Evolutionary conservation across 2,329 filamentous ascomycete genomes (phyloP), one percentile per base, ranked within the genome.

Genomic region (Pestalotiopsis sp.): DNA sequence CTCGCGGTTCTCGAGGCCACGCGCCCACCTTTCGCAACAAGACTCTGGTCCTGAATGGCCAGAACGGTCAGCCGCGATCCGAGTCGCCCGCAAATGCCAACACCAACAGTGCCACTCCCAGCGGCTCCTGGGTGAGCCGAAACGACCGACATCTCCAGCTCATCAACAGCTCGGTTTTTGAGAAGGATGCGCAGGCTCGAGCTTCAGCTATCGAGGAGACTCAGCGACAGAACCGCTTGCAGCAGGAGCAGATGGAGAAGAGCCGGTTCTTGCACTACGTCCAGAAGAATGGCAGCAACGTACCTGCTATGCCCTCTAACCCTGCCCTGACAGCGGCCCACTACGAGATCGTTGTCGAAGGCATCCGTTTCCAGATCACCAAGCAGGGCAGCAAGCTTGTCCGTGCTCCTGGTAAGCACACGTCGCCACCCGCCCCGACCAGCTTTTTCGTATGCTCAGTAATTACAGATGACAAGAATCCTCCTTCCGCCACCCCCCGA

Each of bases 321-420:
- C 65, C 75, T 14, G 71, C 76, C 61, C 71, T 75, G 56, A 70
- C 78, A 69, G 70, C 79, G 78, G 77, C 80, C 73, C 80, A 82
- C 73, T 84, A 93, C 77, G 89, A 93, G 75, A 84, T 97, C 61
- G 80, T 84, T 23, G 85, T 97, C 65, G 86, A 93, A 67, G 92
- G 91, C 74, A 89, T 95, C 66, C 87, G 87, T 36, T 97, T 96
- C 77, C 84, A 86, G 68, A 89, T 97, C 49, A 84, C 89, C 20
- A 89, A 92, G 72, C 91, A 92, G 72, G 94, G 94, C 73, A 95
- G 93, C 85, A 97, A 97, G 81, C 87, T 97, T 56, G 85, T 93
- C 71, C 92, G 92, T 76, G 81, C 91, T 70, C 86, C 89, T 75
- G 92, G 94, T 59, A 36, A 27, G 57, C 20, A 9, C 14, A 12